Base-by-base conservation (phyloP, 495 filamentous ascomycete species). In the Aspergillus nidulans region DNA sequence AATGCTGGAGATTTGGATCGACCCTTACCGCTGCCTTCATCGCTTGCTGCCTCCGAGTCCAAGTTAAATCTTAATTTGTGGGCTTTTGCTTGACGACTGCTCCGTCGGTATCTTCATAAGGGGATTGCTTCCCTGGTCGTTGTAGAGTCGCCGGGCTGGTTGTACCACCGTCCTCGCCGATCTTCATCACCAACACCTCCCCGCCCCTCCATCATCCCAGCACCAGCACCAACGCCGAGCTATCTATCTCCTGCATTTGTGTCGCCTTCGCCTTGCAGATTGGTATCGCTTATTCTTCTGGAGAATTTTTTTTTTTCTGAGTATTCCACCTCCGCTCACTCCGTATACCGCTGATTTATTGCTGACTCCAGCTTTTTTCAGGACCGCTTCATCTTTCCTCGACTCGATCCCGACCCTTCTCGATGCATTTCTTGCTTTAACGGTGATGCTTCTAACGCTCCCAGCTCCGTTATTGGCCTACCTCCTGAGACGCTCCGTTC, bases 1-100 rank as follows among this genome's bases (percentile, higher is more conserved):
- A 68, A 60, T 64, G 52, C 43, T 63, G 53, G 62, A 68, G 57
- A 69, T 70, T 66, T 59, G 39, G 67, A 73, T 75, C 66, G 65
- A 50, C 68, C 66, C 38, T 56, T 48, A 53, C 49, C 53, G 59
- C 55, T 59, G 48, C 58, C 57, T 60, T 50, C 57, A 40, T 56
- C 58, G 52, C 52, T 50, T 51, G 47, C 41, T 48, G 34, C 41
- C 54, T 39, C 20, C 36, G 21, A 43, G 44, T 51, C 55, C 38
- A 47, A 39, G 53, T 53, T 16, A 28, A 49, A 49, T 51, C 57
- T 44, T 45, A 52, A 48, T 42, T 52, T 54, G 47, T 54, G 57
- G 57, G 24, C 44, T 47, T 46, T 42, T 54, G 40, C 32, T 47
- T 39, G 19, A 21, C 26, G 8, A 42, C 34, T 46, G 52, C 34